A percentile compares a stretch with the other conserved stretches of the same genome.
phyloP scores from a whole-genome alignment of 164 flowering plant genomes.

The Buxus sempervirens region DNA sequence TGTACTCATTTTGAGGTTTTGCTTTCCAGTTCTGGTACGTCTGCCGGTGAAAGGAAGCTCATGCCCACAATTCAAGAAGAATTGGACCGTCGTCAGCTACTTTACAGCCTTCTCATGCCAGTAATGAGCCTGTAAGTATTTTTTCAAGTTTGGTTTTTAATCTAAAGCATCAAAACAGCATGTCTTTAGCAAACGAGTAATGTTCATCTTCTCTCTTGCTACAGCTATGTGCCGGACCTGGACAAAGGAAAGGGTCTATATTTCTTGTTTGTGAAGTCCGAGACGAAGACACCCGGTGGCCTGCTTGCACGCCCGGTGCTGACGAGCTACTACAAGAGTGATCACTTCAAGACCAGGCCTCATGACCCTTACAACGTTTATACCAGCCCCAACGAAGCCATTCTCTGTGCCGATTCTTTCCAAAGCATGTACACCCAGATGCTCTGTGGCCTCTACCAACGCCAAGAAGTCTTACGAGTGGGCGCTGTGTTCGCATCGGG shows the following conservation, averaged over 20 bases:
- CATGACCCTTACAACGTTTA: constrained; percentile 35
- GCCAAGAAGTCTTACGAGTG: constrained; percentile 34
- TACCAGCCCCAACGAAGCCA: constrained; percentile 47
- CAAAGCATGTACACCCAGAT: constrained; percentile 51
- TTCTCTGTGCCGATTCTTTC: constrained; percentile 42
- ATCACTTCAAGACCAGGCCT: constrained; percentile 33
- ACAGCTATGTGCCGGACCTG: constrained; percentile 38
- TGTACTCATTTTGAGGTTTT: background rate
- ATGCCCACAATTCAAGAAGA: constrained; percentile 43
- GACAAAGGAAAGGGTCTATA: constrained; percentile 44
- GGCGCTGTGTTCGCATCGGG: constrained; percentile 50
- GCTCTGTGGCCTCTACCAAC: constrained; percentile 44
- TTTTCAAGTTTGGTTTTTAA: background rate
- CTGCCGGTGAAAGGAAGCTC: constrained; percentile 42
- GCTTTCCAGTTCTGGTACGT: constrained; percentile 39
- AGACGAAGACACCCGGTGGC: constrained; percentile 41
- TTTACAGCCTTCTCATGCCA: constrained; percentile 42
- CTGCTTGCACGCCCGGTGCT: constrained; percentile 39
- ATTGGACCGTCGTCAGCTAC: constrained; percentile 36
- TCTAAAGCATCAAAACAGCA: background rate
- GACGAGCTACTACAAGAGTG: constrained; percentile 42
- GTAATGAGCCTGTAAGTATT: constrained; percentile 40
- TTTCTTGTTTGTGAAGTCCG: constrained; percentile 35
- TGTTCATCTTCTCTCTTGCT: no score
- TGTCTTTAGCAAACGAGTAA: background rate